Percentiles rank a stretch among this genome's conserved stretches.
Conservation (phyloP, 768 basidiomycete species). For the Lentinula detonsa region DNA sequence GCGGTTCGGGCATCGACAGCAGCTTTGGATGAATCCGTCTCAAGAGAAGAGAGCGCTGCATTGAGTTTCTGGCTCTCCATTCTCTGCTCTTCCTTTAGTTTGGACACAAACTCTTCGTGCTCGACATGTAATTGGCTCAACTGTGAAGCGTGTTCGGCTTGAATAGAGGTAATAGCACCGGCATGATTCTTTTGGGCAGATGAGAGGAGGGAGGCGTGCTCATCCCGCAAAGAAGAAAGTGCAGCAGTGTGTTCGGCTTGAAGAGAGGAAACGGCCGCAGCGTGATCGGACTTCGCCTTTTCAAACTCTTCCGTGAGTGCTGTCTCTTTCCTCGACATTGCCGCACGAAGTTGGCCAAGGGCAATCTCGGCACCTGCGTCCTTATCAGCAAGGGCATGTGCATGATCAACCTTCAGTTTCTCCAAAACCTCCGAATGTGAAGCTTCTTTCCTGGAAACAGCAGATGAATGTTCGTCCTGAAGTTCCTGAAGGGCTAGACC, state of each 20-base stretch:
- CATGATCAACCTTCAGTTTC: slow-evolving; percentile 37
- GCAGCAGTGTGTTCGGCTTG: slow-evolving; percentile 57
- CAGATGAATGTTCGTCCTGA: slow-evolving; percentile 65
- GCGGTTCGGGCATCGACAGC: slow-evolving; percentile 35
- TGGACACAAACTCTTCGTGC: slow-evolving; percentile 45
- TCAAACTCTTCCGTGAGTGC: slow-evolving; percentile 62
- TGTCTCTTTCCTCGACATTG: slow-evolving; percentile 60
- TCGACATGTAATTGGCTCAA: slow-evolving; percentile 57
- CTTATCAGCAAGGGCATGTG: slow-evolving; percentile 42
- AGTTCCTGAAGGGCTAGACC: slow-evolving; percentile 55
- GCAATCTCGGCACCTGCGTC: slow-evolving; percentile 57
- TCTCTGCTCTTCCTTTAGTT: slow-evolving; percentile 48
- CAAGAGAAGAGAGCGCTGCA: slow-evolving; percentile 34
- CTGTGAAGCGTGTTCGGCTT: slow-evolving; percentile 54
- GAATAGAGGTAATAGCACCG: slow-evolving; percentile 44
- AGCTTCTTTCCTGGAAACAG: slow-evolving; percentile 59
- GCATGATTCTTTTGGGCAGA: slow-evolving; percentile 33
- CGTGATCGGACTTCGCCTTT: slow-evolving; percentile 36
- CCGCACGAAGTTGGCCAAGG: slow-evolving; percentile 55
- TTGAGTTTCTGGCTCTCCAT: slow-evolving; percentile 45
- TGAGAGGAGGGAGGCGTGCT: slow-evolving; percentile 44
- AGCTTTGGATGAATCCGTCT: slow-evolving; percentile 34
- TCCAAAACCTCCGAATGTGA: slow-evolving; percentile 62
- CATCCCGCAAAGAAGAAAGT: slow-evolving; percentile 53
- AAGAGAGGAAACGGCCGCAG: slow-evolving; percentile 29